Conservation (phyloP, 2,329 filamentous ascomycete species). For the Thermothelomyces thermophilus region DNA sequence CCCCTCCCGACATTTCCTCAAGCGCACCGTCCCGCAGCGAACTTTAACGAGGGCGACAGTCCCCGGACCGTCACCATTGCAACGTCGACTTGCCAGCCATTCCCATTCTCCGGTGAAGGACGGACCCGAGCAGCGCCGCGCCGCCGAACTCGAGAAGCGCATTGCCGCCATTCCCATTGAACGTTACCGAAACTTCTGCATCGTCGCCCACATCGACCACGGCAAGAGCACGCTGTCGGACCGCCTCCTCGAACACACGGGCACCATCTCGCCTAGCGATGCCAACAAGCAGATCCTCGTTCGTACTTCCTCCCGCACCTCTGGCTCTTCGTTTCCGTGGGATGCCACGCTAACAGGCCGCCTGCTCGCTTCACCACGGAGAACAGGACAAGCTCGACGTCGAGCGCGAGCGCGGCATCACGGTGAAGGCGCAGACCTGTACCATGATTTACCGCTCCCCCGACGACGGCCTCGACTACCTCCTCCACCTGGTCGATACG, state of each 20-base stretch:
- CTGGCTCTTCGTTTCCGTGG: background rate
- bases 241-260: constrained; percentile 84
- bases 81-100: constrained; percentile 11
- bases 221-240: constrained; percentile 95
- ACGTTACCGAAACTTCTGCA: constrained; percentile 91
- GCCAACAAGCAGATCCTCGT: constrained; percentile 85
- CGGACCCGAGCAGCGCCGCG: constrained; percentile 19
- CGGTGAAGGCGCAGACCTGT: constrained; percentile 97
- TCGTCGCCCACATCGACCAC: constrained; percentile 98
- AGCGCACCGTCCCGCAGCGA: background rate
- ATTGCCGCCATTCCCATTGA: constrained; percentile 72
- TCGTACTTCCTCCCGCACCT: constrained; percentile 3
- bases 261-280: constrained; percentile 75
- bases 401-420: constrained; percentile 91
- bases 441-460: constrained; percentile 91
- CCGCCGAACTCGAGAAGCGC: constrained; percentile 45
- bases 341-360: too few relatives aligned
- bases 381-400: constrained; percentile 85
- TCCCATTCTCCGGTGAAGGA: constrained; percentile 17
- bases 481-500: constrained; percentile 92
- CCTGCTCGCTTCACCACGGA: too few relatives aligned
- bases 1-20: too few relatives aligned
- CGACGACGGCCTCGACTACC: constrained; percentile 65
- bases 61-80: background rate
- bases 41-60: background rate